A percentile compares a stretch with the other conserved stretches of the same genome.
Evolutionary conservation across 345 rosid genomes (phyloP).

Genomic region (Eucalyptus curtisii): DNA sequence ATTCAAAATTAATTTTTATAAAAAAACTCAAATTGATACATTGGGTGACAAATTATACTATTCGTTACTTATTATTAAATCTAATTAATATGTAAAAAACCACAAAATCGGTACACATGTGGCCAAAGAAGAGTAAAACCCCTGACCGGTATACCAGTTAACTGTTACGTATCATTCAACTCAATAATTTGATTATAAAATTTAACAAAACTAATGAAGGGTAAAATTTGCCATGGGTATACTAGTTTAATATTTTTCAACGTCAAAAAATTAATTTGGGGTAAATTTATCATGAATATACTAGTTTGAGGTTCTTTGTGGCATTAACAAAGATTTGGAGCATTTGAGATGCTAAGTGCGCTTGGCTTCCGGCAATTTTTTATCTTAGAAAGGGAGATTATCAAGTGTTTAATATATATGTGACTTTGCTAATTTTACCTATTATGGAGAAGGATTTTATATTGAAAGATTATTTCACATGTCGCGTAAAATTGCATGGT

Average conservation of each 20-base stretch:
- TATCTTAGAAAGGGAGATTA: not conserved
- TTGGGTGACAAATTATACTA: fast-evolving
- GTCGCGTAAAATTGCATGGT: fast-evolving
- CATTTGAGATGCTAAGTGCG: not conserved
- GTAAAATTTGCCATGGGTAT: fast-evolving
- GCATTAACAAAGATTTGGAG: not conserved
- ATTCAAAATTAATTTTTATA: too few relatives aligned
- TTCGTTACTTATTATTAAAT: too few relatives aligned
- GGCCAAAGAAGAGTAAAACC: too few relatives aligned
- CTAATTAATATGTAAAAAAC: too few relatives aligned
- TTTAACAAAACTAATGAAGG: too few relatives aligned
- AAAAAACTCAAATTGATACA: fast-evolving
- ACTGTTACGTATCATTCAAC: fast-evolving
- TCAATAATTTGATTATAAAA: too few relatives aligned
- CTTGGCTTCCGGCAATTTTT: not conserved
- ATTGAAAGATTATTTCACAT: not conserved
- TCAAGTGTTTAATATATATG: too few relatives aligned
- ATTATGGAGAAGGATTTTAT: not conserved
- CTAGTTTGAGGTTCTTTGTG: fast-evolving
- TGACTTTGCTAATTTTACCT: not conserved
- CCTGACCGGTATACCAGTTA: fast-evolving
- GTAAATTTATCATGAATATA: too few relatives aligned
- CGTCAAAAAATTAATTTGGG: too few relatives aligned
- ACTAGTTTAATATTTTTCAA: not conserved
- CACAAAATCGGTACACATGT: not conserved